A percentile compares a stretch with the other conserved stretches of the same genome.
Conservation (phyloP, 1,284 basidiomycete species). For the Quambalaria eucalypti region DNA sequence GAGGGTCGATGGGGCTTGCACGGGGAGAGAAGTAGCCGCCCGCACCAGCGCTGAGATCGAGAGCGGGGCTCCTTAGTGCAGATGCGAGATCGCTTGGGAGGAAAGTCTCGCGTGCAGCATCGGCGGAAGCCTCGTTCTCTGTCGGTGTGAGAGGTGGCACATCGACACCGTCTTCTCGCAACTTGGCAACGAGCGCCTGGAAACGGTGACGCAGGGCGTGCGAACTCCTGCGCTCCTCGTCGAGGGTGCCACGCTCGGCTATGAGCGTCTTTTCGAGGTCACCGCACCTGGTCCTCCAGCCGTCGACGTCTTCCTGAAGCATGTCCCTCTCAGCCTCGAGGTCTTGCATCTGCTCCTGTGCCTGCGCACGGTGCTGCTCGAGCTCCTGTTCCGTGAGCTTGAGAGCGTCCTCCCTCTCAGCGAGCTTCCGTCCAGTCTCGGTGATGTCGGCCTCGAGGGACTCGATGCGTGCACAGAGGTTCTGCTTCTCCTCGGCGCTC, state of each 20-base stretch:
- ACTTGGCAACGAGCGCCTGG: slow-evolving; percentile 20
- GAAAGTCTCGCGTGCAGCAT: background rate
- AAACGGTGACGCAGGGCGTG: slow-evolving; percentile 22
- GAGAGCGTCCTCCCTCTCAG: background rate
- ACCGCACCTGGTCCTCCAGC: slow-evolving; percentile 39
- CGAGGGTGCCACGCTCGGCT: slow-evolving; percentile 23
- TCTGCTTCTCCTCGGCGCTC: slow-evolving; percentile 26
- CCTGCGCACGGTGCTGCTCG: slow-evolving; percentile 4
- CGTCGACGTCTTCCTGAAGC: slow-evolving; percentile 38
- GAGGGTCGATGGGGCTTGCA: slow-evolving; percentile 6
- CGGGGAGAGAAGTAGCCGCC: slow-evolving; percentile 21
- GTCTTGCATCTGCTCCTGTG: slow-evolving; percentile 21
- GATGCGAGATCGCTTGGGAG: slow-evolving; percentile 11
- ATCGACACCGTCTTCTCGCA: slow-evolving; percentile 10
- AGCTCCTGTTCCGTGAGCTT: background rate
- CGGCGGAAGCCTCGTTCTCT: background rate
- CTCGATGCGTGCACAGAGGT: slow-evolving; percentile 18
- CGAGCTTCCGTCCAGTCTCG: slow-evolving; percentile 12
- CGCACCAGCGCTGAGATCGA: slow-evolving; percentile 9
- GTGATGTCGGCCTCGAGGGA: slow-evolving; percentile 5
- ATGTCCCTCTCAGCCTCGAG: slow-evolving; percentile 39
- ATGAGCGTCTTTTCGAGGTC: slow-evolving; percentile 35
- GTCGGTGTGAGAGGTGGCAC: slow-evolving; percentile 9
- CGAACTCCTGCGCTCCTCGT: slow-evolving; percentile 23
- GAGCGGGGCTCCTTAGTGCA: slow-evolving; percentile 20